A percentile compares a stretch with the other conserved stretches of the same genome.
phyloP scores from a whole-genome alignment of 163 green algal genomes.

The Prototheca wickerhamii region DNA sequence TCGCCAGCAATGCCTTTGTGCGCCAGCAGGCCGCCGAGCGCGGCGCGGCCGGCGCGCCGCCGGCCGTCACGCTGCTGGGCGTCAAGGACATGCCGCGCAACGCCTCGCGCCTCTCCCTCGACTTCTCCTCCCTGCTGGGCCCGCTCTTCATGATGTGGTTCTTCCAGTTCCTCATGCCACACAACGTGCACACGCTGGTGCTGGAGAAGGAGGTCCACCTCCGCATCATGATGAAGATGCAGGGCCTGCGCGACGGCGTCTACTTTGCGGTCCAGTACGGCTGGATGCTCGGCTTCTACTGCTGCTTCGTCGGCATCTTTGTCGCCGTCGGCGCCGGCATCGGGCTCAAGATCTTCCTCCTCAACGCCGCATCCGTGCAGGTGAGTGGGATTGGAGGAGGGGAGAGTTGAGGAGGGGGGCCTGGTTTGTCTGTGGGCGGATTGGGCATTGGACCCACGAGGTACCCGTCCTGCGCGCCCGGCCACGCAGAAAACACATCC shows the following conservation, averaged over 20 bases:
- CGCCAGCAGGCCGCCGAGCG: no score
- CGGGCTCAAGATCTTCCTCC: conserved; percentile 64
- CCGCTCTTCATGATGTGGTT: conserved; percentile 85
- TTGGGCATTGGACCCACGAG: no score
- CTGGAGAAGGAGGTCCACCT: conserved; percentile 84
- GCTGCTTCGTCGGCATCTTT: conserved; percentile 63
- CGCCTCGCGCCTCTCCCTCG: conserved; percentile 50
- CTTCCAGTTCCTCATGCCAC: conserved; percentile 67
- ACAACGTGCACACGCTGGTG: conserved; percentile 67
- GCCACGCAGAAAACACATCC: no score
- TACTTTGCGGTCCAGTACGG: conserved; percentile 50
- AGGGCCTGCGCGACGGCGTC: conserved; percentile 67
- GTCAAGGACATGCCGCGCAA: conserved; percentile 68
- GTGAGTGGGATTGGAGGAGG: not conserved
- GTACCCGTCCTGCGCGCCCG: no score
- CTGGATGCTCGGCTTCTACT: conserved; percentile 65
- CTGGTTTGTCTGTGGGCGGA: not conserved
- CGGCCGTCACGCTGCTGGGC: conserved; percentile 41
- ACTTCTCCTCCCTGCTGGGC: conserved; percentile 79
- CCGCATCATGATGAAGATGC: conserved; percentile 96
- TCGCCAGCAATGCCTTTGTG: conserved; percentile 51
- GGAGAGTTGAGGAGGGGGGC: not conserved
- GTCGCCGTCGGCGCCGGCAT: conserved; percentile 56
- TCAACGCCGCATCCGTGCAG: conserved; percentile 39
- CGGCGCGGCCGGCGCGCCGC: conserved; percentile 16